Base-by-base conservation (phyloP, 148 eudicot genomes). In the Dysphania ambrosioides region DNA sequence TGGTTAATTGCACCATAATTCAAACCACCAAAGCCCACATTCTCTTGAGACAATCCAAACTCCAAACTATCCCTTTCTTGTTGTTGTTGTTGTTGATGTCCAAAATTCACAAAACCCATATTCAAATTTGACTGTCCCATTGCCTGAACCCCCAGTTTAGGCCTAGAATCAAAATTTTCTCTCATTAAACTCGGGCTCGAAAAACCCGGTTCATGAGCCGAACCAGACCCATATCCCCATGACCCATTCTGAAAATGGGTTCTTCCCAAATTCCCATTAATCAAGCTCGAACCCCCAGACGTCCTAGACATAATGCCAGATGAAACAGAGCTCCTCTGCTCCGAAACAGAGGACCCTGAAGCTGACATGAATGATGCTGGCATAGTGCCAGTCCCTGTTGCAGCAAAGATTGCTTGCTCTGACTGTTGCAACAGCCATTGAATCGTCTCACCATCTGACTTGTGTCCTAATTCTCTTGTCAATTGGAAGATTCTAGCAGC, bases 401-500 rank as follows among this genome's bases (percentile, higher is more conserved):
- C 82, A 9, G 87, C 87, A 32, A 88, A 63, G 0, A 88, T 84
- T 6, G 89, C 70, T 16, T 85, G 85, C 55, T 88, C 91, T 0
- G 89, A 76, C 42, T 82, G 87, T 38, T 88, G 89, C 13, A 88
- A 32, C 9, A 88, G 83, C 89, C 91, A 88, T 34, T 88, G 88
- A 30, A 88, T 77, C 0, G 91, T 86, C 68, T 88, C 88, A 0
- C 91, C 79, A 70, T 79, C 82, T 0, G 82, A 74, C 62, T 74
- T 79, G 6, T 74, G 78, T n/a, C 82, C 82, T 32, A 88, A 75
- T 81, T 88, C 91, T 75, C 66, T 84, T 0, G 91, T 88, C 58
- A 88, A 70, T 64, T 88, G 91, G 63, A 88, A 88, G 21, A 88
- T 81, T 40, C 91, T 75, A 0, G 91, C 89, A 4, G 89, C 91